A percentile compares a stretch with the other conserved stretches of the same genome.
These are phyloP conservation scores for Dioszegia crocea DNA, from an alignment of 768 basidiomycete species.

Conservation along the genomic window DNA sequence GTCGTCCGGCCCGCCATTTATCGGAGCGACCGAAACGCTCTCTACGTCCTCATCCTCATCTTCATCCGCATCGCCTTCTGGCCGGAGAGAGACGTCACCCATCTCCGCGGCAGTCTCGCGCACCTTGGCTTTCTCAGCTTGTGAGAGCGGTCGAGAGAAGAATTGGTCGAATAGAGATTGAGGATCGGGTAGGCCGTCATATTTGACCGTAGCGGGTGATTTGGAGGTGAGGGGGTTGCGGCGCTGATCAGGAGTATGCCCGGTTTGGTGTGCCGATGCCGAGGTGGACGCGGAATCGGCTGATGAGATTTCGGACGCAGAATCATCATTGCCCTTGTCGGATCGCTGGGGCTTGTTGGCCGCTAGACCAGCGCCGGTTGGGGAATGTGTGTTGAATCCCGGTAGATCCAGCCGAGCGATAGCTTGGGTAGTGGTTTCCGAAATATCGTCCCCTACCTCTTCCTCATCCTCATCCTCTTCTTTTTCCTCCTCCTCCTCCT, in stretches of 20 bases:
- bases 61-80: neutral
- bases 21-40: neutral
- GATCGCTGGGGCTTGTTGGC: no score
- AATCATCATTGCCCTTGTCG: no score
- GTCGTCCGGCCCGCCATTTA: neutral
- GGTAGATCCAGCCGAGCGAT: neutral
- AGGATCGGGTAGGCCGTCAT: neutral
- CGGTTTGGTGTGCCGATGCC: neutral
- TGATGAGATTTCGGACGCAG: neutral
- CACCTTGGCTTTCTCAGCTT: neutral
- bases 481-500: neutral
- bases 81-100: neutral
- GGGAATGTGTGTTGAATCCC: no score
- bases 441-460: neutral
- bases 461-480: no score
- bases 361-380: no score
- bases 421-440: neutral
- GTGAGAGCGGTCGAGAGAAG: conserved; percentile 1
- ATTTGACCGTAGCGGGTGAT: neutral
- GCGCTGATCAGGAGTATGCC: neutral
- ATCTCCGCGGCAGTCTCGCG: neutral
- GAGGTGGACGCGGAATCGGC: neutral
- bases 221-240: neutral
- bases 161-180: neutral
- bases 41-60: neutral